These are phyloP conservation scores for Gillenia trifoliata DNA, from an alignment of 306 rosid species.

Conservation along the genomic window DNA sequence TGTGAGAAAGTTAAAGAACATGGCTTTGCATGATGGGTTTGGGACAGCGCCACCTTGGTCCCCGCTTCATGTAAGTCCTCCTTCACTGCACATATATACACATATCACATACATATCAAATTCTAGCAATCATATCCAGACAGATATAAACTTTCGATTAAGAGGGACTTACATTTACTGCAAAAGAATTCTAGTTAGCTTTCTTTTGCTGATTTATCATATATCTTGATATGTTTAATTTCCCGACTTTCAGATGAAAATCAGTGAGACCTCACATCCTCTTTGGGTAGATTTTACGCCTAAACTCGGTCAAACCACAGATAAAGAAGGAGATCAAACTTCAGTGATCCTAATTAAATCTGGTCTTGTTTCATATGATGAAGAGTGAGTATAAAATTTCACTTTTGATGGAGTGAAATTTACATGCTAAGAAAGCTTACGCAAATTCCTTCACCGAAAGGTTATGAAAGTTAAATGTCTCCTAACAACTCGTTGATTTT, in stretches of 20 bases:
- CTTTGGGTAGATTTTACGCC: slow-evolving; percentile 61
- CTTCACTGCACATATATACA: neutral
- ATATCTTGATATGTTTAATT: neutral
- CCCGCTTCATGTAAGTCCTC: neutral
- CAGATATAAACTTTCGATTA: neutral
- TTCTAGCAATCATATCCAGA: neutral
- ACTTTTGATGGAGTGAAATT: slow-evolving; percentile 9
- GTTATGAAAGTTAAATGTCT: slow-evolving; percentile 15
- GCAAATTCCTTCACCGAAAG: slow-evolving; percentile 8
- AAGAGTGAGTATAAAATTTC: slow-evolving; percentile 49
- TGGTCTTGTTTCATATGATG: slow-evolving; percentile 62
- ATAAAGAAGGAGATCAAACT: slow-evolving; percentile 37
- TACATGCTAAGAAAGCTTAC: slow-evolving; percentile 9
- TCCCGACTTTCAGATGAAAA: slow-evolving; percentile 53
- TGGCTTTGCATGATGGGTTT: no score
- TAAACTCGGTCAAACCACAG: slow-evolving; percentile 36
- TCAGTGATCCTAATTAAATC: slow-evolving; percentile 38
- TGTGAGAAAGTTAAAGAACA: no score
- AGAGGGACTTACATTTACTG: slow-evolving; percentile 7
- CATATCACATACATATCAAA: neutral
- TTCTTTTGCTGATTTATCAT: neutral
- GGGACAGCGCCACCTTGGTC: no score
- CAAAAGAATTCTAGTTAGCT: neutral
- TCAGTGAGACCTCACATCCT: slow-evolving; percentile 65
- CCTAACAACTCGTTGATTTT: slow-evolving; percentile 14